Evolutionary conservation across 768 basidiomycete genomes (phyloP).

Genomic region (Leccinum pellstonianum): DNA sequence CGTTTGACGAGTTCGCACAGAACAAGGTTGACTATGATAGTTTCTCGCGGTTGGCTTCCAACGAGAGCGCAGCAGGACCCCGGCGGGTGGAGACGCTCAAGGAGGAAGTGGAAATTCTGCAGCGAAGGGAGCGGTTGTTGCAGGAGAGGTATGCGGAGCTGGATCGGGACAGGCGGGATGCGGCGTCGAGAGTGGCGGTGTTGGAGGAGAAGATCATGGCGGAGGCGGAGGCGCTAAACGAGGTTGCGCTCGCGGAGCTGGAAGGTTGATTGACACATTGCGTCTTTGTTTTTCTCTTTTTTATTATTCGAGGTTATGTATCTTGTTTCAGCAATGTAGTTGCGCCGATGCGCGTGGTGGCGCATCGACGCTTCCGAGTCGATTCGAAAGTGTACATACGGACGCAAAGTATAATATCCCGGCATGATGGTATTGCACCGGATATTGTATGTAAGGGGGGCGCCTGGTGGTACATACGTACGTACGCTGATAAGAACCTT

Average conservation of each 20-base stretch:
- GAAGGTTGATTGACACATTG: conserved; percentile 32
- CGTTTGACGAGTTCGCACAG: conserved; percentile 69
- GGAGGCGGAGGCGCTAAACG: conserved; percentile 80
- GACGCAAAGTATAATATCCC: neutral
- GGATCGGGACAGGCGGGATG: conserved; percentile 63
- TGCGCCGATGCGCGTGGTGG: neutral
- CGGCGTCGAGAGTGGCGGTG: conserved; percentile 52
- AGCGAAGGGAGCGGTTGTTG: conserved; percentile 70
- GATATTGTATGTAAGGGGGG: neutral
- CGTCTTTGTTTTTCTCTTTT: conserved; percentile 3
- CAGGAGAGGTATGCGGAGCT: conserved; percentile 87
- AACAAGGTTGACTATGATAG: conserved; percentile 73
- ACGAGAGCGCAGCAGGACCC: conserved; percentile 78
- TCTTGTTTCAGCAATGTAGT: neutral
- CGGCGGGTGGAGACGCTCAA: conserved; percentile 72
- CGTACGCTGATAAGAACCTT: neutral
- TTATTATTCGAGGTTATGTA: neutral
- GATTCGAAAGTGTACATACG: neutral
- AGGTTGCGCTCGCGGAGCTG: conserved; percentile 68
- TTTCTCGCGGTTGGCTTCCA: conserved; percentile 67
- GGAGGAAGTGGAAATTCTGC: conserved; percentile 84
- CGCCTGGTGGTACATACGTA: too few relatives aligned
- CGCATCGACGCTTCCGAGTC: neutral
- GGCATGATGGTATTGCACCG: neutral
- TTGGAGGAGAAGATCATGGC: conserved; percentile 87